Percentiles rank a stretch among this genome's conserved stretches.
Evolutionary conservation across 805 yeast species (phyloP).

Genomic region (Metschnikowia matae): DNA sequence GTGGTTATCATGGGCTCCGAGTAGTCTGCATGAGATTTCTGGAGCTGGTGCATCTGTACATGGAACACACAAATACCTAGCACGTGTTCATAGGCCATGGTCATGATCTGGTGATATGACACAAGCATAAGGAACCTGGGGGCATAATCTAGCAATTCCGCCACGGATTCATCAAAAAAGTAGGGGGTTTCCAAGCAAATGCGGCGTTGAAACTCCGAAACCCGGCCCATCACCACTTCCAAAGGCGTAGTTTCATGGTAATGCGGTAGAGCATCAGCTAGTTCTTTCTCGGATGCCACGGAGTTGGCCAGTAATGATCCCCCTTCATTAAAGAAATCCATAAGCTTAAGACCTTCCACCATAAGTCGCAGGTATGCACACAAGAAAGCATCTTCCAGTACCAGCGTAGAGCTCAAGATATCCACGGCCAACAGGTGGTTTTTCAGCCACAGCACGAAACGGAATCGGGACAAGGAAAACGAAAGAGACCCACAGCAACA

Average conservation of each 20-base stretch:
- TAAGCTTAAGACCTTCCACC: conserved; percentile 48
- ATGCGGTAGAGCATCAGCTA: background rate
- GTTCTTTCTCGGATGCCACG: conserved; percentile 1
- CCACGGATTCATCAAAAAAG: background rate
- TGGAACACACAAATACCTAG: conserved; percentile 3
- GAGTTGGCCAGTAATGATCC: conserved; percentile 1
- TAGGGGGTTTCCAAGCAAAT: background rate
- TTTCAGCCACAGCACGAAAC: conserved; percentile 46
- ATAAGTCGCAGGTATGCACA: conserved; percentile 43
- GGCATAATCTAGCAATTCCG: background rate
- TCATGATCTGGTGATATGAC: conserved; percentile 47
- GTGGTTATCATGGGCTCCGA: background rate
- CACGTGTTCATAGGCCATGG: conserved; percentile 47
- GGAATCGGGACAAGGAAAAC: conserved; percentile 47
- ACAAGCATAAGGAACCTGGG: conserved; percentile 16
- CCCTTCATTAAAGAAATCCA: conserved; percentile 29
- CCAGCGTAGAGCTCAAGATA: conserved; percentile 12
- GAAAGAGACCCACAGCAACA: conserved; percentile 50
- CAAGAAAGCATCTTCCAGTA: conserved; percentile 25
- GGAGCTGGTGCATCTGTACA: conserved; percentile 1
- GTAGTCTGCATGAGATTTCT: background rate
- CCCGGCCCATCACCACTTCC: background rate
- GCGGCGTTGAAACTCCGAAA: background rate
- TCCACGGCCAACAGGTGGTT: conserved; percentile 36
- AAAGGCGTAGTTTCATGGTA: background rate